Evolutionary conservation across 2,329 filamentous ascomycete genomes (phyloP), one percentile per base, ranked within the genome.

Genomic region (Fusarium sp.): DNA sequence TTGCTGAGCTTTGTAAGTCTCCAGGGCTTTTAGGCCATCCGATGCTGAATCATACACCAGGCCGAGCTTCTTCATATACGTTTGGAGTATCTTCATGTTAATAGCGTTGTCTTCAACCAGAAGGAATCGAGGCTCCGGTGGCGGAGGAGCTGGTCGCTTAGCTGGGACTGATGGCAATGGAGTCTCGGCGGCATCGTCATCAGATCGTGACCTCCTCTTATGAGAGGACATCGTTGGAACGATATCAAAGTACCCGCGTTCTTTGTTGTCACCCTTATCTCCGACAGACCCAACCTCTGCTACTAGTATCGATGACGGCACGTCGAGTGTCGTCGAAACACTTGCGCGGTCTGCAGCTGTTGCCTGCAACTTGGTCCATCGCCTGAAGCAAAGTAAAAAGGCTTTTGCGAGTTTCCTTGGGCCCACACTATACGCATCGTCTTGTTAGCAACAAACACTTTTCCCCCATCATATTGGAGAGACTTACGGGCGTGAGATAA

Each of bases 51-150:
- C 71, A 43, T 75, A 78, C 1, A 59, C 45, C 0, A 67, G 63
- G 1, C 75, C 74, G 0, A 81, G 66, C 52, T 80, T 82, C 48
- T 72, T 76, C 73, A 81, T 77, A 20, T 78, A 80, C 0, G 77
- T 71, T 10, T 73, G 72, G 2, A 81, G 46, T 0, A 80, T 73
- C 56, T 75, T 75, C 14, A 81, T 63, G 42, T 83, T 83, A 60
- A 83, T 81, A 10, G 61, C 57, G 45, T 83, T 83, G 63, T 83
- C 81, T 31, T 83, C 81, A 0, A 83, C 81, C 1, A 83, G 73
- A 4, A 84, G 72, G 13, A 81, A 76, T 2, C 52, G 56, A 3
- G 52, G 14, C 15, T 60, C 31, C 5, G 26, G 33, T 2, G 26
- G 8, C 11, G 53, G 11, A 20, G n/a, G n/a, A 11, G 39, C 36